Evolutionary conservation across 345 rosid species (phyloP).

Genomic region (Gossypium anomalum): DNA sequence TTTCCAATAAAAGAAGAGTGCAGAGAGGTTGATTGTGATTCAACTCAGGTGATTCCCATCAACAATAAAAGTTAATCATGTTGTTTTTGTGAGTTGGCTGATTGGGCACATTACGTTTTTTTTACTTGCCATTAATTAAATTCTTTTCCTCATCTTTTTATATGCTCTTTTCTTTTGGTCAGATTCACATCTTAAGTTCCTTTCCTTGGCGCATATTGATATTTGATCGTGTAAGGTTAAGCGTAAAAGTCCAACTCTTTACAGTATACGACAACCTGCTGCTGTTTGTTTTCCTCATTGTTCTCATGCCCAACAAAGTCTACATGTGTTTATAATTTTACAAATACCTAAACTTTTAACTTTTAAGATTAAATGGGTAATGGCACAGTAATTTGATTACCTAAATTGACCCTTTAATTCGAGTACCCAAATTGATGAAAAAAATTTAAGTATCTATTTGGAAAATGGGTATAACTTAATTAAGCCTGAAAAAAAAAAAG

Average conservation of each 20-base stretch:
- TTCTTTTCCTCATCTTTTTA: slow-evolving; percentile 16
- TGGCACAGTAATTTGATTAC: too few species aligned
- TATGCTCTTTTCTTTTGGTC: not conserved
- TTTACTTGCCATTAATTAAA: not conserved
- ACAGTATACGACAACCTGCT: slow-evolving; percentile 69
- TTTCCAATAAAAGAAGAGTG: too few species aligned
- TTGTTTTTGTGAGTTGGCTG: not conserved
- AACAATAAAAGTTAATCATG: not conserved
- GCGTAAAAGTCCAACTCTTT: slow-evolving; percentile 31
- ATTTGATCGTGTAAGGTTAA: not conserved
- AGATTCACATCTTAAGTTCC: not conserved
- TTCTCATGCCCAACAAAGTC: slow-evolving; percentile 36
- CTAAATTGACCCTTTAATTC: too few species aligned
- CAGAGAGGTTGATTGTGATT: not conserved
- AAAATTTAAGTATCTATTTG: too few species aligned
- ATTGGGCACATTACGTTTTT: not conserved
- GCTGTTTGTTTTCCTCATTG: slow-evolving; percentile 64
- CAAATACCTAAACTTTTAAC: too few species aligned
- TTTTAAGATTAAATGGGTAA: too few species aligned
- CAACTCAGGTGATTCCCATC: not conserved
- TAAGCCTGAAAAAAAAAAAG: too few species aligned
- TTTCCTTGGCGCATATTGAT: not conserved
- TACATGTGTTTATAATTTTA: too few species aligned
- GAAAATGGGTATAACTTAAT: too few species aligned
- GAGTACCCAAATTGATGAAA: too few species aligned